Evolutionary conservation across 352 stramenopile genomes (phyloP).

Genomic region (Phytophthora cactorum): DNA sequence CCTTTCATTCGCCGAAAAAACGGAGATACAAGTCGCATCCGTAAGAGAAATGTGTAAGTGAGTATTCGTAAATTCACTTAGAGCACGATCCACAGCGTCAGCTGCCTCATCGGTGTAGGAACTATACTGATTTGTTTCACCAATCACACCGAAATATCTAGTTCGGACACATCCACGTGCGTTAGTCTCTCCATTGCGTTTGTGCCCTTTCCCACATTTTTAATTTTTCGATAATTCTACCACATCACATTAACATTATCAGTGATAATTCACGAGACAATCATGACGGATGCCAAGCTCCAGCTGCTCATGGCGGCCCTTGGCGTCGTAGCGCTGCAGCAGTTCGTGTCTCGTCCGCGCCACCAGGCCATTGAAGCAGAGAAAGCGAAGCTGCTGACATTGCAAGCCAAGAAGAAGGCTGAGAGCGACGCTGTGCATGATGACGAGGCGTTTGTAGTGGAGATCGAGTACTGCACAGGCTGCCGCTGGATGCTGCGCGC

Average conservation of each 20-base stretch:
- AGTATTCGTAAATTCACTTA: no score
- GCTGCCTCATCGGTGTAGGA: no score
- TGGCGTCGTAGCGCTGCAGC: constrained; percentile 49
- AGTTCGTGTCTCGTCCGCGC: constrained; percentile 37
- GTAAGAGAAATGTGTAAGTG: no score
- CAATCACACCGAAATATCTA: no score
- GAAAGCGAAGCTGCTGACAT: constrained; percentile 18
- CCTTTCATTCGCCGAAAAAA: no score
- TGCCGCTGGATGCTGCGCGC: constrained; percentile 91
- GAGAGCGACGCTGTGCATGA: neutral
- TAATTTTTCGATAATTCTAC: no score
- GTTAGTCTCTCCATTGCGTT: no score
- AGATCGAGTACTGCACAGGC: constrained; percentile 93
- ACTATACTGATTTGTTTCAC: no score
- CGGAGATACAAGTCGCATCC: no score
- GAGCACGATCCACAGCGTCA: no score
- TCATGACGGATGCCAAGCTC: constrained; percentile 32
- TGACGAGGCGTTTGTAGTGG: constrained; percentile 58
- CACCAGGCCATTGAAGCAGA: constrained; percentile 6
- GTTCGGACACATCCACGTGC: no score
- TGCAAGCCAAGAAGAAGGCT: neutral
- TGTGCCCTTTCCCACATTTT: no score
- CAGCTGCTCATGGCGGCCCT: constrained; percentile 35
- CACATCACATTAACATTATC: neutral
- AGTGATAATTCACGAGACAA: constrained; percentile 21